Base-by-base conservation (phyloP, 2,329 filamentous ascomycete species). In the Plectosphaerella sp. region DNA sequence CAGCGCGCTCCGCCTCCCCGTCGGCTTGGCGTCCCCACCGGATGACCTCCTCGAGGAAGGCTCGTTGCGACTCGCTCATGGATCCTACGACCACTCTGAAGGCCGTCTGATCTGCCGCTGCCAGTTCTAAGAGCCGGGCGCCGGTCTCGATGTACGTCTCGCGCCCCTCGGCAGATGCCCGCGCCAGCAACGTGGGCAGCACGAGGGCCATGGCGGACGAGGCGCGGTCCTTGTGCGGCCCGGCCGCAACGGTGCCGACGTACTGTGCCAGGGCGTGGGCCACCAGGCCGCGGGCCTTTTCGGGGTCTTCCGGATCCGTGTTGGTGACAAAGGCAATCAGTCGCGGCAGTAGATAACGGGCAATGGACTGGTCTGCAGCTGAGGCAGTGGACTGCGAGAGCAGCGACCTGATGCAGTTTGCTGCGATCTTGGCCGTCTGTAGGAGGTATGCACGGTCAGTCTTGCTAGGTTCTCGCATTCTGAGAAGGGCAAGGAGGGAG, bases 331-430 rank as follows among this genome's bases (percentile, higher is more conserved):
- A 97, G 14, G 79, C 74, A 47, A 97, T 74, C 18, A 96, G 76
- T 16, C 86, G 83, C 2, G 91, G 88, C 48, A 93, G 76, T 48
- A 96, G 74, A 58, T 87, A 86, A 48, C 89, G 81, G 2, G 86
- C 82, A 49, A 97, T 86, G 54, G 80, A 83, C 60, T 91, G 81
- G 64, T 91, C 87, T 18, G 88, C 84, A 1, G 77, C 59, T 54
- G 86, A 80, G 57, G 83, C 74, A 49, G 81, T 73, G 50, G 80
- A 72, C 60, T 87, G 75, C 4, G 96, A 73, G 28, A 97, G 77
- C 8, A 97, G 79, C 8, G 91, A 94, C 52, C 92, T 85, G 59
- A 93, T 83, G 69, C 94, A 99, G 63, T 91, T 91, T 55, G 91
- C 88, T 1, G 94, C 91, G 52, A 97, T 92, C 63, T 89, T 96